Base-by-base conservation (phyloP, 1,284 basidiomycete genomes). In the Lentinus polychrous region DNA sequence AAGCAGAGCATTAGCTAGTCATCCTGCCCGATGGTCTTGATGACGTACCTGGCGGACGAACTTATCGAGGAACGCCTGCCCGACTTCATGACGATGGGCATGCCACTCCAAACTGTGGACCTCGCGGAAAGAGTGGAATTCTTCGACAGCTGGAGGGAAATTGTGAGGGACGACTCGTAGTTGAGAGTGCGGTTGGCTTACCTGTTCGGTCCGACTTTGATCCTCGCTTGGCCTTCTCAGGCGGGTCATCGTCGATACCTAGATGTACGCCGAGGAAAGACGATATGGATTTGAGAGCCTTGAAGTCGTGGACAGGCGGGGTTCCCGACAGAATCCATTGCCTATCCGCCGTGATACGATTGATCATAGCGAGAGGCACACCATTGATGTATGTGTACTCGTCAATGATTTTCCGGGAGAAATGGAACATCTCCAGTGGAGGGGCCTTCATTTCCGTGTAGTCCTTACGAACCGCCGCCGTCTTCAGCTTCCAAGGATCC, bases 291-390 rank as follows among this genome's bases (percentile, higher is more conserved):
- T 94, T 94, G 56, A 97, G 71, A 6, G 93, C 84, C 2, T 82
- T 83, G 63, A 97, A 97, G 66, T 94, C 90, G 52, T 90, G 86
- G 43, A 93, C 86, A 0, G 94, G 94, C 1, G 94, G 94, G 15
- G 94, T 97, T 33, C 94, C 94, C 0, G 94, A 97, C n/a, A 97
- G 75, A 2, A 97, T 90, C 94, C 94, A 97, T 48, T 84, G 86
- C 52, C 89, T 79, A 49, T 86, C 83, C 0, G 91, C 86, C 20
- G 83, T 79, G 20, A 95, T 66, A 35, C 78, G 79, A 2, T 90
- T 90, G 24, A 95, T 76, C 57, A 94, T 77, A 1, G 89, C 75
- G 48, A 91, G 83, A 7, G 83, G 75, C 57, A 88, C 83, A 46
- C 87, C 91, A 33, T 87, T 83, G 12, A 95, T 75, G 62, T 97